Evolutionary conservation across 352 stramenopile genomes (phyloP).

Genomic region (Pythium grandisporangium): DNA sequence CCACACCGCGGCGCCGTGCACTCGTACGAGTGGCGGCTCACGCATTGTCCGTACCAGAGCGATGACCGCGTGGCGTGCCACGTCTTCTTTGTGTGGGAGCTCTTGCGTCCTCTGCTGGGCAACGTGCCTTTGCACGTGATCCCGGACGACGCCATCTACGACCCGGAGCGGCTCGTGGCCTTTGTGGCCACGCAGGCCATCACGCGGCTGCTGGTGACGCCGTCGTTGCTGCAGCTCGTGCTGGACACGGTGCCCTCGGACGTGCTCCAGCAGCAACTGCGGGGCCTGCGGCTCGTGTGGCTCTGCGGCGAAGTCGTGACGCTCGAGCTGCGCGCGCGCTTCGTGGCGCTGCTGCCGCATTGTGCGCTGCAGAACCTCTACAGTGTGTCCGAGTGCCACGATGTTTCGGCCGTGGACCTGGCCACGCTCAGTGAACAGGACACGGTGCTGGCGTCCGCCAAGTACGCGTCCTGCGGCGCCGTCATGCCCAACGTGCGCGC

Average conservation of each 20-base stretch:
- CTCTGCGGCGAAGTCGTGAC: conserved; percentile 92
- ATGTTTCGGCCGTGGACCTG: conserved; percentile 81
- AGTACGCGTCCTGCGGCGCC: conserved; percentile 83
- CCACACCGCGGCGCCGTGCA: conserved; percentile 89
- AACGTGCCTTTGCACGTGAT: conserved; percentile 89
- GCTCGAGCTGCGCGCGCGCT: conserved; percentile 79
- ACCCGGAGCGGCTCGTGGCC: conserved; percentile 71
- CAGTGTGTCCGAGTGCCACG: conserved; percentile 91
- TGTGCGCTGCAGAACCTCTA: conserved; percentile 91
- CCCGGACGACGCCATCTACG: conserved; percentile 89
- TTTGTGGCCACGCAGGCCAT: conserved; percentile 72
- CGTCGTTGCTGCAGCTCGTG: conserved; percentile 85
- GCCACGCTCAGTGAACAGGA: too few species aligned
- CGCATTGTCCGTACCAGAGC: conserved; percentile 54
- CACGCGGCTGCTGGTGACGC: conserved; percentile 92
- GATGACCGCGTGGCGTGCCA: conserved; percentile 86
- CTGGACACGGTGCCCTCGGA: conserved; percentile 59
- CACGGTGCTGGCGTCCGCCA: too few species aligned
- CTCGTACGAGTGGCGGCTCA: conserved; percentile 88
- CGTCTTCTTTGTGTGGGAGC: conserved; percentile 95
- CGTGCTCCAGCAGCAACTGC: conserved; percentile 44
- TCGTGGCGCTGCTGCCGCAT: conserved; percentile 73
- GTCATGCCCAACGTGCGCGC: conserved; percentile 80
- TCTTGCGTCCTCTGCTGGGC: conserved; percentile 84
- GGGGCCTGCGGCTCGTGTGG: conserved; percentile 80